Conservation (phyloP, 2,329 filamentous ascomycete species). For the Didymella lethalis region DNA sequence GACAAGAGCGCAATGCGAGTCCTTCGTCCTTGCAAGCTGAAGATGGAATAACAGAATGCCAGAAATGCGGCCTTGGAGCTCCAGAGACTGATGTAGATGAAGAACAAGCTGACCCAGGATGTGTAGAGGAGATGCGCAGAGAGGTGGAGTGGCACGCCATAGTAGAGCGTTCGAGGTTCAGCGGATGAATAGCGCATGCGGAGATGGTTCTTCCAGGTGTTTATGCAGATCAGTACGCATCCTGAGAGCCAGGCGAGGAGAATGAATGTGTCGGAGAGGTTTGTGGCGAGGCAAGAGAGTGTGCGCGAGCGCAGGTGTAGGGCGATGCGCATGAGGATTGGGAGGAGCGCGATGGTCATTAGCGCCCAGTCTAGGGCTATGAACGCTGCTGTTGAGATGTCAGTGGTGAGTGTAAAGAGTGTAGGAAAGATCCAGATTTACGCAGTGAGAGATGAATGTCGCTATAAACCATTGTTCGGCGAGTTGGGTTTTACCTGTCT, state of each 20-base stretch:
- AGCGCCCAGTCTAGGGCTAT: conserved; percentile 39
- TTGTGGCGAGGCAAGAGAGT: conserved; percentile 22
- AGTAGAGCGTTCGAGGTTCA: not conserved
- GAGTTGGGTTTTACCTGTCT: not conserved
- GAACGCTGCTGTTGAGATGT: conserved; percentile 32
- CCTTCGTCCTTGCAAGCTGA: conserved; percentile 32
- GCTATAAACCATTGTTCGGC: conserved; percentile 27
- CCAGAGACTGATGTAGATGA: conserved; percentile 45
- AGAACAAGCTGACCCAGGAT: conserved; percentile 45
- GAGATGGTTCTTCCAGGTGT: conserved; percentile 45
- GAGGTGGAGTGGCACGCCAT: conserved; percentile 29
- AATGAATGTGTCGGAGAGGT: conserved; percentile 33
- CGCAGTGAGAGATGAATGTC: conserved; percentile 36
- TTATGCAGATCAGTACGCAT: conserved; percentile 32
- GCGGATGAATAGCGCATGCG: conserved; percentile 32
- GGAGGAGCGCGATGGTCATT: conserved; percentile 39
- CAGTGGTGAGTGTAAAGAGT: not conserved
- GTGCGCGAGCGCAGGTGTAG: conserved; percentile 30
- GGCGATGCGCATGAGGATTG: conserved; percentile 37
- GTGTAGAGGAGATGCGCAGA: conserved; percentile 42
- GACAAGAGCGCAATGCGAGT: conserved; percentile 17
- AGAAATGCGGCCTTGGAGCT: conserved; percentile 41
- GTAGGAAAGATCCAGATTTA: conserved; percentile 17
- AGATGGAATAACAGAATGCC: conserved; percentile 44
- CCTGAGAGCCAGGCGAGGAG: conserved; percentile 27